Evolutionary conservation across 2,329 filamentous ascomycete genomes (phyloP).

Genomic region (Diaporthe amygdali): DNA sequence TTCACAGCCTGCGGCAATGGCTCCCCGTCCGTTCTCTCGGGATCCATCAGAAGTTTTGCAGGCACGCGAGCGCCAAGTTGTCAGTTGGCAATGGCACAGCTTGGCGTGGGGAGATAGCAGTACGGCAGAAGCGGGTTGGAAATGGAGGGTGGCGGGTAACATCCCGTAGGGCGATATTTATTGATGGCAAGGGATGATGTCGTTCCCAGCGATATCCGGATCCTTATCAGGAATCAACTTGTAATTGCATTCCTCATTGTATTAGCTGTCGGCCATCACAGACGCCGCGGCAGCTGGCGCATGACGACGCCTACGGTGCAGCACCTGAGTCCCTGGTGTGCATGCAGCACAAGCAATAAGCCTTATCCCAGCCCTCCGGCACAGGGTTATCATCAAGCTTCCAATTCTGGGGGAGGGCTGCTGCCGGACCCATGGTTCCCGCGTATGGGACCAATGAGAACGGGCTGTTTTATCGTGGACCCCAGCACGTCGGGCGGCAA

Average conservation of each 20-base stretch:
- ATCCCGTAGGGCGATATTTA: not conserved
- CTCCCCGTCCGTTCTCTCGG: conserved; percentile 13
- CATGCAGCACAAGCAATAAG: not conserved
- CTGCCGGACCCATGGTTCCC: not conserved
- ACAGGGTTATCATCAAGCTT: conserved; percentile 2
- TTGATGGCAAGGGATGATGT: not conserved
- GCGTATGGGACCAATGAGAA: not conserved
- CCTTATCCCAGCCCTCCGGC: not conserved
- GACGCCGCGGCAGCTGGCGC: not conserved
- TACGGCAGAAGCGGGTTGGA: not conserved
- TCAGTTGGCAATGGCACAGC: not conserved
- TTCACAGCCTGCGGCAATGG: not conserved
- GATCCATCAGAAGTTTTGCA: not conserved
- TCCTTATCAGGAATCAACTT: not conserved
- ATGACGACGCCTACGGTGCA: not conserved
- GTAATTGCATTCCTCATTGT: not conserved
- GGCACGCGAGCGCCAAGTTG: not conserved
- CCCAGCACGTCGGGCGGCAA: not conserved
- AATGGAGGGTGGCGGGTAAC: not conserved
- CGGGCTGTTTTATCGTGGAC: not conserved
- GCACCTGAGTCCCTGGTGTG: not conserved
- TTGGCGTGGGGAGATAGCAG: not conserved
- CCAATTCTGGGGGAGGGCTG: not conserved
- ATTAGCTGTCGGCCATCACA: not conserved
- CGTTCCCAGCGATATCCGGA: not conserved